Conservation (phyloP, 805 yeast genomes). For the Lipomyces starkeyi region DNA sequence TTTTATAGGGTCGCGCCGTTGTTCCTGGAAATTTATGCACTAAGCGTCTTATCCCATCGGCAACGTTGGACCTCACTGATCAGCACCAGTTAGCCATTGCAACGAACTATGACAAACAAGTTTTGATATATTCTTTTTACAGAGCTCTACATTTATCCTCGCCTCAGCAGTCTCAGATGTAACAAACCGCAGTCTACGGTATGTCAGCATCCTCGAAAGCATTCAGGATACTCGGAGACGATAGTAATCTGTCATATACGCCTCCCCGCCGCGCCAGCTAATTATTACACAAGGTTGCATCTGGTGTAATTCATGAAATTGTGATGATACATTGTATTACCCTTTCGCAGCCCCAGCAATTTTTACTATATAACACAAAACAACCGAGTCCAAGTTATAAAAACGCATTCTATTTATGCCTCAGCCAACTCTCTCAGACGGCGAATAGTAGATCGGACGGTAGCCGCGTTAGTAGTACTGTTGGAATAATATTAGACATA, state of each 20-base stretch:
- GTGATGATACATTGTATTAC: slow-evolving; percentile 10
- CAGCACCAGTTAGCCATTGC: neutral
- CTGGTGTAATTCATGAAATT: neutral
- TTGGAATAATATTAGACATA: neutral
- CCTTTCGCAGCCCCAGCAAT: slow-evolving; percentile 14
- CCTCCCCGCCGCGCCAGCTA: neutral
- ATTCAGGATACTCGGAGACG: neutral
- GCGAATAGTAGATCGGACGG: slow-evolving; percentile 99
- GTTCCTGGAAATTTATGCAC: slow-evolving; percentile 1
- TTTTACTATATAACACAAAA: slow-evolving; percentile 16
- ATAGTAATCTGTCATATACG: neutral
- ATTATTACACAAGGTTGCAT: neutral
- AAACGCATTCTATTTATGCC: slow-evolving; percentile 65
- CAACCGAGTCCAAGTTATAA: slow-evolving; percentile 17
- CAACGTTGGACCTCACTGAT: neutral
- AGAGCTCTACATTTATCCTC: neutral
- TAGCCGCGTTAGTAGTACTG: slow-evolving; percentile 98
- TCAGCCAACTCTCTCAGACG: slow-evolving; percentile 99
- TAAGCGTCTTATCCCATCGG: neutral
- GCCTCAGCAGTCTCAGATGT: neutral
- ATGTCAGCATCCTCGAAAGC: neutral
- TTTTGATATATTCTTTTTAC: neutral
- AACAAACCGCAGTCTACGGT: neutral
- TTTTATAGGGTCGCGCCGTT: neutral
- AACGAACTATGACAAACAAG: neutral